Base-by-base conservation (phyloP, 2,329 filamentous ascomycete genomes). In the Shiraia sp. region DNA sequence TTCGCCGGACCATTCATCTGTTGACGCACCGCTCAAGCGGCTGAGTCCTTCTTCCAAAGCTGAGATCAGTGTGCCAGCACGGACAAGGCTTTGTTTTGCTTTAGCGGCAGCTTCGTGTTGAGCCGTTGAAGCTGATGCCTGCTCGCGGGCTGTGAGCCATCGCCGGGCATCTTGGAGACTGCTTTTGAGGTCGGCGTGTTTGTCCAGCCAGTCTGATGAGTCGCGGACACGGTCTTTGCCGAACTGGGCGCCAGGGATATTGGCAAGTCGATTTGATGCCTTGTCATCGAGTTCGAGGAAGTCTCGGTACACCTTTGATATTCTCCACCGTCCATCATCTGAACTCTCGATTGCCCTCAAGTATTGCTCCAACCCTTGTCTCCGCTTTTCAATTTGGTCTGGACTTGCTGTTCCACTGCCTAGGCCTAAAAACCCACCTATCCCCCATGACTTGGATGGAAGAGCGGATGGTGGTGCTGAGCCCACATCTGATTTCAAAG, bases 241-340 rank as follows among this genome's bases (percentile, higher is more conserved):
- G 32, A 66, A 66, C 70, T 24, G 72, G 68, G 47, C 59, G 40
- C 32, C 71, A 43, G 63, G 55, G 13, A 60, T 46, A 1, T 42
- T 49, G 4, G 49, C 49, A 0, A 34, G 12, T 10, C 45, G 52
- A 34, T 55, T 65, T 6, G 45, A 46, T 3, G 61, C 53, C 14
- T 47, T 47, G 22, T 59, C 58, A 22, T 56, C 59, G 0, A 93
- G 76, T 56, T 85, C 86, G 22, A 93, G 70, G 58, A 93, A 95
- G 1, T 78, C 71, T 28, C 87, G 78, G 84, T 88, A 95, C 3
- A 80, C 81, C 12, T 79, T 78, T 1, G 84, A 86, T 52, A 88
- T 83, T 14, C 88, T 79, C 88, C 88, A 93, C 57, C 86, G 75
- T 12, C 82, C 77, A 65, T 93, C 88, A n/a, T 85, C 82, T 3